Evolutionary conservation across 306 rosid species (phyloP), one percentile per base, ranked within the genome.

Genomic region (Dalbergia cochinchinensis): DNA sequence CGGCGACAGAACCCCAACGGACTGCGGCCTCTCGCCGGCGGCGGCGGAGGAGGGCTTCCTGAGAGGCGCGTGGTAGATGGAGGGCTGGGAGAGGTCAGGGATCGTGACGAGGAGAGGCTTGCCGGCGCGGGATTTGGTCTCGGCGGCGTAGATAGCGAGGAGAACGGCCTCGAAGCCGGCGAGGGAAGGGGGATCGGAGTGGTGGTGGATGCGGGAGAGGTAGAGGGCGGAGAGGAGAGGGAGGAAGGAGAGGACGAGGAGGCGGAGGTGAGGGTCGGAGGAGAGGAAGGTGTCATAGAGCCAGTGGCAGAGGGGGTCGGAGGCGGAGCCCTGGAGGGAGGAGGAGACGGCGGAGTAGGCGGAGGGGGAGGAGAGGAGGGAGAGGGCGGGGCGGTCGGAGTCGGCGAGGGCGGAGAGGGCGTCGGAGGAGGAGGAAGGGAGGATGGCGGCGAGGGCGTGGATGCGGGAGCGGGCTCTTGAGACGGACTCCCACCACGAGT

Each of bases 261-360:
- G 97, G 11, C 96, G 93, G 74, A 95, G 96, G 59, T 92, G 96
- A 3, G 98, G 91, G 63, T 95, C 99, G 61, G 92, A 72, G 62
- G 97, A 85, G 78, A 93, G 98, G 83, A 86, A 95, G 66, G 97
- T 95, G 67, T 95, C 99, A 81, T 95, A 95, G 60, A 95, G 97
- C 99, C 99, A 95, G 31, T 95, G 96, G 70, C 99, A 95, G 75
- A 93, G 97, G 11, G 98, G 94, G 83, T 91, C 98, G 45, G 97
- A 84, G 59, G 92, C 96, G 58, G 97, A 87, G 7, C 99, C 98
- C 5, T 92, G 84, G 68, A 91, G 94, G 51, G 91, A 71, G 10
- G 84, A 14, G 16, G 92, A 85, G 37, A 95, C 13, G 47, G 90
- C 90, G 65, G 80, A 31, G 90, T 90, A 95, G 26, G 97, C 92